A percentile compares a stretch with the other conserved stretches of the same genome.
Conservation (phyloP, 768 basidiomycete species). For the Macrolepiota albuminosa region DNA sequence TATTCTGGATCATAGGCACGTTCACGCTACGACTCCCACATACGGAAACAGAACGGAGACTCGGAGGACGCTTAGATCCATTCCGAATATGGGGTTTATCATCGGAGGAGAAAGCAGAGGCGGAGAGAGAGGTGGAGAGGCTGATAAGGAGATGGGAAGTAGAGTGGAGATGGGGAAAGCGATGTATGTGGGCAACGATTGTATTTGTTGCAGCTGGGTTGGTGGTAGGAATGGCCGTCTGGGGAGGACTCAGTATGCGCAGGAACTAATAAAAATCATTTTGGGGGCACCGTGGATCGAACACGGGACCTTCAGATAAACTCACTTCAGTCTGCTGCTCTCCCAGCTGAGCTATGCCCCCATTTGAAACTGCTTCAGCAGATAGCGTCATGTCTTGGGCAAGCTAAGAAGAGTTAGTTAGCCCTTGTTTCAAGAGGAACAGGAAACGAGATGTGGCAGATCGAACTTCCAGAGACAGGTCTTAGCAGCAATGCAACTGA, state of each 20-base stretch:
- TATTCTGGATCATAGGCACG: conserved; percentile 13
- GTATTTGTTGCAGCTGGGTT: conserved; percentile 11
- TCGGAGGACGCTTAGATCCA: conserved; percentile 7
- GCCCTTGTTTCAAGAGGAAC: too few species aligned
- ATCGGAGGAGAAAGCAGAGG: conserved; percentile 3
- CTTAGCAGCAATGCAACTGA: too few species aligned
- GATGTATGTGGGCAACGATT: conserved; percentile 15
- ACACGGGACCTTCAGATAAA: conserved; percentile 5
- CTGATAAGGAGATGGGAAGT: conserved; percentile 7
- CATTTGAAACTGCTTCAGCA: not conserved
- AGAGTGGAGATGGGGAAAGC: conserved; percentile 14
- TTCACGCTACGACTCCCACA: conserved; percentile 11
- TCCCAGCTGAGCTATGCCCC: conserved; percentile 12
- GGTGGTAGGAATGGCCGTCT: conserved; percentile 11
- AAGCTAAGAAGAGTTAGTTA: too few species aligned
- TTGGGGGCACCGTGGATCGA: conserved; percentile 8
- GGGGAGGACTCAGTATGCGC: not conserved
- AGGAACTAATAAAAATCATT: not conserved
- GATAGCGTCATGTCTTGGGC: too few species aligned
- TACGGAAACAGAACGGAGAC: not conserved
- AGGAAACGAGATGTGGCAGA: too few species aligned
- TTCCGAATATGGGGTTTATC: conserved; percentile 1
- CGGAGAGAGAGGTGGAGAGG: conserved; percentile 8
- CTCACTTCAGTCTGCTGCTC: conserved; percentile 9
- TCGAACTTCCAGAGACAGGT: too few species aligned